Percentiles rank a stretch among this genome's conserved stretches.
These are phyloP conservation scores for Saksenaea vasiformis DNA, from an alignment of 371 early-diverging fungal species.

Conservation along the genomic window DNA sequence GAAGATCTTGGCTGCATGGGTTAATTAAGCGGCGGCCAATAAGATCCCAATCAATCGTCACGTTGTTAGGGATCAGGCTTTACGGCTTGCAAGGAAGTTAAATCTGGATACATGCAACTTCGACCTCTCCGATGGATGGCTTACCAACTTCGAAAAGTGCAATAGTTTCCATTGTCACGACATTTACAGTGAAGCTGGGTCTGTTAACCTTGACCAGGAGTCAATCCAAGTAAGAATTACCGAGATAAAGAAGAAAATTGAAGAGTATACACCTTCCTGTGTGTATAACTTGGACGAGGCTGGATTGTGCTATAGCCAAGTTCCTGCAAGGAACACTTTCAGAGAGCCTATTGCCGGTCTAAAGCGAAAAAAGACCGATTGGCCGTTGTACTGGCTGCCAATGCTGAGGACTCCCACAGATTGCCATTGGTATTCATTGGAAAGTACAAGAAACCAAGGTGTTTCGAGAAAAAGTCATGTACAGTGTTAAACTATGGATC, in stretches of 20 bases:
- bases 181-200: no score
- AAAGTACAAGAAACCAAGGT: not conserved
- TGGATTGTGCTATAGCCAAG: not conserved
- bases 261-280: no score
- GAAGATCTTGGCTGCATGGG: not conserved
- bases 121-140: no score
- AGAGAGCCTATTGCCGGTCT: slow-evolving; percentile 3
- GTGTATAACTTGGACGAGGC: no score
- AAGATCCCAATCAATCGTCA: not conserved
- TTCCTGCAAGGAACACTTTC: slow-evolving; percentile 10
- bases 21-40: not conserved
- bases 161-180: no score
- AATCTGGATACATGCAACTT: no score
- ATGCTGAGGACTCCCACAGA: slow-evolving; percentile 10
- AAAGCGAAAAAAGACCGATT: slow-evolving; percentile 14
- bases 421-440: slow-evolving; percentile 8
- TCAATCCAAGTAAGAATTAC: no score
- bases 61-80: not conserved
- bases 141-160: no score
- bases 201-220: no score
- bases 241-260: no score
- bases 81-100: not conserved
- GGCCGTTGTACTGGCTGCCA: not conserved
- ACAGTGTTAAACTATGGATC: no score
- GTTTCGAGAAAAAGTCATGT: no score